Evolutionary conservation across 2,329 filamentous ascomycete genomes (phyloP), one percentile per base, ranked within the genome.

Genomic region (Scedosporium dehoogii): DNA sequence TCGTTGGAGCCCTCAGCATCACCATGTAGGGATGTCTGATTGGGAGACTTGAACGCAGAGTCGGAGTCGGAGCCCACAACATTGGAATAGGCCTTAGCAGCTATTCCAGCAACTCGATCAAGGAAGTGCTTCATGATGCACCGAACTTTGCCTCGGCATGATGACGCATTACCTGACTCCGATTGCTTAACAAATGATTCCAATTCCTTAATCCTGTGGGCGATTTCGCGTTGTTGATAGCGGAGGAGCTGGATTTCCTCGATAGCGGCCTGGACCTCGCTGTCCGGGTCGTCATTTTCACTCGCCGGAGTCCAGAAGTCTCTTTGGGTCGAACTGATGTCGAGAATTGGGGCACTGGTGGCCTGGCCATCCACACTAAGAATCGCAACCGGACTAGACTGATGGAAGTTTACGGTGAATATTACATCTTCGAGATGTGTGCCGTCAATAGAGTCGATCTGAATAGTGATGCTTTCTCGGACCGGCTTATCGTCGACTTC

Each of bases 401-500:
- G 80, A 66, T 74, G 75, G 68, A 83, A 82, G 16, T 75, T 72
- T 62, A 78, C 68, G 21, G 72, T 73, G 63, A 82, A 78, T 6
- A 71, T 72, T 44, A 74, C 67, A 63, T 76, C 70, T 23, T 74
- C 67, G 27, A 78, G 68, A 41, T 72, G 60, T 63, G 71, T 70
- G 58, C 75, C 77, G 21, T 61, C 59, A 4, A 61, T 29, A 12
- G 59, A 61, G 6, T 61, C 59, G 29, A 61, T 61, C 48, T 44
- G 46, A 53, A 82, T 69, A 42, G 73, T 71, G 53, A 83, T 75
- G 63, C 71, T 75, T 68, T 82, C 79, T 58, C 75, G 75, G 58
- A 76, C 69, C 12, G 74, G 72, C 46, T 73, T 69, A 25, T 73
- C 71, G 62, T 74, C 74, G 59, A 74, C 70, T 14, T 74, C 72